phyloP scores from a whole-genome alignment of 164 flowering plant genomes.

The Stephania yunnanensis region DNA sequence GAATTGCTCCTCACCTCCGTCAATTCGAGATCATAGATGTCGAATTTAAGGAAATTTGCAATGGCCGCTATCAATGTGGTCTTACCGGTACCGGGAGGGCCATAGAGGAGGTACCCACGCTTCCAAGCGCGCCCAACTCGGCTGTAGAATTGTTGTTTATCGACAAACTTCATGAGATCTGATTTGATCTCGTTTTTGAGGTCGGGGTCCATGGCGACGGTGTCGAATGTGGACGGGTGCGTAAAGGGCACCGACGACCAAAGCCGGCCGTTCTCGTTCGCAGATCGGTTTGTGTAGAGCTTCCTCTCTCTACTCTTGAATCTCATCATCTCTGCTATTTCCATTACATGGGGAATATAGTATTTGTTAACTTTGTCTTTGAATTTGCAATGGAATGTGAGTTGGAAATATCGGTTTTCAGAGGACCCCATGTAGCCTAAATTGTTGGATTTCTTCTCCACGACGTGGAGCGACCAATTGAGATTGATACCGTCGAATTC shows the following conservation, averaged over 20 bases:
- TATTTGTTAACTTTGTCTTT: constrained; percentile 8
- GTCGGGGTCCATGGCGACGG: constrained; percentile 18
- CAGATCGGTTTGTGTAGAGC: constrained; percentile 20
- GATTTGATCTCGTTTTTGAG: constrained; percentile 20
- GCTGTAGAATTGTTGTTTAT: constrained; percentile 14
- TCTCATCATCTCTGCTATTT: constrained; percentile 15
- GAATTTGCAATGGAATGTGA: constrained; percentile 18
- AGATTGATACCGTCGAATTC: constrained; percentile 17
- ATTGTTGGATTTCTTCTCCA: constrained; percentile 16
- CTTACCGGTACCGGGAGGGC: constrained; percentile 28
- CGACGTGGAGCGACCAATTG: constrained; percentile 19
- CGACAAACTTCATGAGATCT: constrained; percentile 20
- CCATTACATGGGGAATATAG: constrained; percentile 18
- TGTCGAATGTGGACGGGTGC: constrained; percentile 24
- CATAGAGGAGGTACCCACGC: constrained; percentile 28
- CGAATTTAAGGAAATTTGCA: constrained; percentile 27
- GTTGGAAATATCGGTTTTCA: constrained; percentile 16
- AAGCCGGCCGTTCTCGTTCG: constrained; percentile 7
- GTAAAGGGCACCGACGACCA: constrained; percentile 22
- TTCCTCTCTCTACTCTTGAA: constrained; percentile 21
- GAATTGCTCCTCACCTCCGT: constrained; percentile 23
- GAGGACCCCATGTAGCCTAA: background rate
- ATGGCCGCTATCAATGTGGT: constrained; percentile 32
- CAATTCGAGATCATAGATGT: constrained; percentile 30
- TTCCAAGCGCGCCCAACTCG: constrained; percentile 32